These are phyloP conservation scores for Cymbidium sinense DNA, from an alignment of 106 monocot genomes.

Conservation along the genomic window DNA sequence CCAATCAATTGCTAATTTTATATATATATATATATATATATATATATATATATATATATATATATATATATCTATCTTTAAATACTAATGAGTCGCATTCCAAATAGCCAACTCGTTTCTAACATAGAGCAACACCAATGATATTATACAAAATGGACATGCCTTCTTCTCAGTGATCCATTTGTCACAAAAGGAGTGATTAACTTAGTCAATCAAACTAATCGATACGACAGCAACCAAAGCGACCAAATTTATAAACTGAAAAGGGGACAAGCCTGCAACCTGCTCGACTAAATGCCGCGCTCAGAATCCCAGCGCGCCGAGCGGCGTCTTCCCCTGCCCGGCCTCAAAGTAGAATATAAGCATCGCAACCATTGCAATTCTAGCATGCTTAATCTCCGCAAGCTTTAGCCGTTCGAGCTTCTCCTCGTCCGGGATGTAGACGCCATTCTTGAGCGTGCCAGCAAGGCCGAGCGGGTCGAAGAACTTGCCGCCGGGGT, in stretches of 20 bases:
- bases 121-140: neutral
- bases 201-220: too few species aligned
- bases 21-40: too few species aligned
- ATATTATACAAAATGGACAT: neutral
- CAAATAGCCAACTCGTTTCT: too few species aligned
- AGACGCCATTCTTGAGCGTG: constrained; percentile 57
- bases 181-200: neutral
- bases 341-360: constrained; percentile 92
- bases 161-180: neutral
- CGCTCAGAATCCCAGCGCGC: constrained; percentile 64
- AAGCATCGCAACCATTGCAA: constrained; percentile 97
- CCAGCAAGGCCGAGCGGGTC: constrained; percentile 77
- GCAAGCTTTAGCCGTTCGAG: constrained; percentile 89
- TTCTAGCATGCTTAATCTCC: constrained; percentile 88
- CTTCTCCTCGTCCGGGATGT: constrained; percentile 74
- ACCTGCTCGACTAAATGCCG: constrained; percentile 2
- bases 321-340: constrained; percentile 88
- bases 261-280: neutral
- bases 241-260: too few species aligned
- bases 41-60: too few species aligned
- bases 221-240: too few species aligned
- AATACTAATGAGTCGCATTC: too few species aligned
- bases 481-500: constrained; percentile 97
- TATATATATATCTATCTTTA: too few species aligned
- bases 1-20: too few species aligned